phyloP scores from a whole-genome alignment of 2,329 filamentous ascomycete genomes.

The Aspergillus arachidicola region DNA sequence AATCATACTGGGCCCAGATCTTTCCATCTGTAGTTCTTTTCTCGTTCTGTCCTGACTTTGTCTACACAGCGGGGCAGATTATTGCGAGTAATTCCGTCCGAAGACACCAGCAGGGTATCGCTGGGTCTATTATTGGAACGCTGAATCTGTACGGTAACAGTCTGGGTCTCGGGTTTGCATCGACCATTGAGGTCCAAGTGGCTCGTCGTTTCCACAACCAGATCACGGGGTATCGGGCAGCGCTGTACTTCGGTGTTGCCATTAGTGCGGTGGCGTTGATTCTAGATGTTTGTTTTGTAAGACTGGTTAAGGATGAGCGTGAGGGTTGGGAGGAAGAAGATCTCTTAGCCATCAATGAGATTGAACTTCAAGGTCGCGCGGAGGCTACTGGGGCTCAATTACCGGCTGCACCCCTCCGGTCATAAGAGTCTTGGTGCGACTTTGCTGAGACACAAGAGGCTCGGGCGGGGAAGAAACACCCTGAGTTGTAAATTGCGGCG shows the following conservation, averaged over 20 bases:
- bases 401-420: neutral
- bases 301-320: slow-evolving; percentile 35
- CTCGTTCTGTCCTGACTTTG: slow-evolving; percentile 51
- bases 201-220: slow-evolving; percentile 16
- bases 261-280: slow-evolving; percentile 32
- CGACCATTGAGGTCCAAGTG: slow-evolving; percentile 39
- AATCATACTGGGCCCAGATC: slow-evolving; percentile 47
- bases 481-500: neutral
- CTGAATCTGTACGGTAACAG: slow-evolving; percentile 48
- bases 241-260: slow-evolving; percentile 34
- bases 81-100: slow-evolving; percentile 57
- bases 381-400: slow-evolving; percentile 7
- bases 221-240: slow-evolving; percentile 34
- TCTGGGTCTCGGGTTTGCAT: slow-evolving; percentile 49
- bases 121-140: slow-evolving; percentile 53
- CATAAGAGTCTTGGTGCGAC: neutral
- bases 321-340: slow-evolving; percentile 35
- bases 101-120: slow-evolving; percentile 54
- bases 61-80: slow-evolving; percentile 56
- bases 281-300: slow-evolving; percentile 33
- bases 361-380: neutral
- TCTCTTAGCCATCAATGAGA: neutral
- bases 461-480: neutral
- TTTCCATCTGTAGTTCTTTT: slow-evolving; percentile 45
- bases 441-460: neutral